phyloP scores from a whole-genome alignment of 176 grass and related monocot genomes.

The Bonia amplexicaulis region DNA sequence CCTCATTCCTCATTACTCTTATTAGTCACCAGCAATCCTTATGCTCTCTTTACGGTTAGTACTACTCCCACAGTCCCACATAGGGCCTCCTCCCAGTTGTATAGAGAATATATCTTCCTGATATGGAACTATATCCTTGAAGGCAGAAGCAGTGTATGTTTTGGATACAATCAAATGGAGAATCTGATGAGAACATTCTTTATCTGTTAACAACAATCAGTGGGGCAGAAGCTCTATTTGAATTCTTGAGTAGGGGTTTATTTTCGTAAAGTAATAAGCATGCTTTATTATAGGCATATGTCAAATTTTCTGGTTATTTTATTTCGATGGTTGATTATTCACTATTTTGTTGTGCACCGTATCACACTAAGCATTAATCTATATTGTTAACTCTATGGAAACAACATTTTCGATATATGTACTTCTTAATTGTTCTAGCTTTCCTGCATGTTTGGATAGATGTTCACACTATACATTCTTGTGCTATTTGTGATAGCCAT shows the following conservation, averaged over 20 bases:
- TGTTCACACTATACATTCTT: slow-evolving; percentile 11
- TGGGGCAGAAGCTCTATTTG: slow-evolving; percentile 17
- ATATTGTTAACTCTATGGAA: not conserved
- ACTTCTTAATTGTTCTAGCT: not conserved
- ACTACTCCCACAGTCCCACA: not conserved
- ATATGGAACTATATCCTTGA: not conserved
- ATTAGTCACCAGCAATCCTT: slow-evolving; percentile 33
- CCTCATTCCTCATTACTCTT: slow-evolving; percentile 14
- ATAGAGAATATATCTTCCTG: not conserved
- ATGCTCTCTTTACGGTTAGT: not conserved
- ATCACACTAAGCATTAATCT: not conserved
- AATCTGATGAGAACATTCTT: slow-evolving; percentile 66
- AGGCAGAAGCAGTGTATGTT: slow-evolving; percentile 19
- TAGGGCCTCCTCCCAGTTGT: not conserved
- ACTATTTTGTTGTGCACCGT: not conserved
- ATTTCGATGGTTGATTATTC: not conserved
- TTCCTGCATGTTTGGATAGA: slow-evolving; percentile 4
- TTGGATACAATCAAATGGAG: slow-evolving; percentile 39
- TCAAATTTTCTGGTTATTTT: not conserved
- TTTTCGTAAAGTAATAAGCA: not conserved
- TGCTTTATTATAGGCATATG: not conserved
- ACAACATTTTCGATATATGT: not conserved
- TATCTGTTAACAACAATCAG: slow-evolving; percentile 46
- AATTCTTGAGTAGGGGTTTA: not conserved
- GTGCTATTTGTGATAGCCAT: not conserved